Percentiles rank a stretch among this genome's conserved stretches.
Conservation (phyloP, 495 filamentous ascomycete species). For the Zalerion maritima region DNA sequence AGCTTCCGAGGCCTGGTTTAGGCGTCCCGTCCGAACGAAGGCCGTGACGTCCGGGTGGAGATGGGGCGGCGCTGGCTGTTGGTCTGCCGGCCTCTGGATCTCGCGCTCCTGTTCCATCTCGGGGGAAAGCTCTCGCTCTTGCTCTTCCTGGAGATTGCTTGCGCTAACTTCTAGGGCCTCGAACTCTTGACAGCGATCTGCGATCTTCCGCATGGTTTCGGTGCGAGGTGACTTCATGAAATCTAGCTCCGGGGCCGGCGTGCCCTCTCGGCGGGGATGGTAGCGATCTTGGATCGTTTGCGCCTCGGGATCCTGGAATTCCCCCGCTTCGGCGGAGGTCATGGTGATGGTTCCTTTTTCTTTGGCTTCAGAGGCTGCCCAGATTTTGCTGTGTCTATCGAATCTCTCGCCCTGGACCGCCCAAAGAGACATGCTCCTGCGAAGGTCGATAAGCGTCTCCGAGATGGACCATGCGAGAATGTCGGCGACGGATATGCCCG, state of each 20-base stretch:
- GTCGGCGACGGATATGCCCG: constrained; percentile 25
- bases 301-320: constrained; percentile 22
- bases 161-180: constrained; percentile 16
- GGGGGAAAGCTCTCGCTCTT: constrained; percentile 52
- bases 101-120: constrained; percentile 48
- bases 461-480: constrained; percentile 45
- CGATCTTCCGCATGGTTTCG: constrained; percentile 15
- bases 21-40: constrained; percentile 20
- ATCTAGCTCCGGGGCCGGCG: neutral
- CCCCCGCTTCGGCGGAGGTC: constrained; percentile 17
- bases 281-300: constrained; percentile 32
- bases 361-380: constrained; percentile 6
- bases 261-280: constrained; percentile 2
- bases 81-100: constrained; percentile 29
- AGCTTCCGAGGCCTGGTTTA: constrained; percentile 11
- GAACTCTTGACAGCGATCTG: constrained; percentile 30
- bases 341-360: constrained; percentile 7
- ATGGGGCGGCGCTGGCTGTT: constrained; percentile 21
- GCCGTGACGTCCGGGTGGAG: constrained; percentile 30
- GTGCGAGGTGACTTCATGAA: neutral
- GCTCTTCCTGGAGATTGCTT: constrained; percentile 46
- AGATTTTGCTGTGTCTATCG: constrained; percentile 17
- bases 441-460: constrained; percentile 37
- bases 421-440: constrained; percentile 42
- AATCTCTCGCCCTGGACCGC: constrained; percentile 41